phyloP scores from a whole-genome alignment of 768 basidiomycete genomes.

The Suillus lakei region DNA sequence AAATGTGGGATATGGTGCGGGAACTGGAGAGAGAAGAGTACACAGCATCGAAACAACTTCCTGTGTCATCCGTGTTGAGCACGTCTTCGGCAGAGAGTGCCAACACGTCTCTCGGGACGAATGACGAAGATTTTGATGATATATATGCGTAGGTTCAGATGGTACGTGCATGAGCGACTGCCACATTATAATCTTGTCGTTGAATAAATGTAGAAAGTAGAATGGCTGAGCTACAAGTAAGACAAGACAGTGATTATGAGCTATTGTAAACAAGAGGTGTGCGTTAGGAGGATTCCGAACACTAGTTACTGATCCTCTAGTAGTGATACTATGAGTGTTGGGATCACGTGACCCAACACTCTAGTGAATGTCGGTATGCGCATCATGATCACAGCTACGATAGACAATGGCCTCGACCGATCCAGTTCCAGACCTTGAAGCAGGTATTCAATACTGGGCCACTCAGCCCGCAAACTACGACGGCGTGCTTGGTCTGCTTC shows the following conservation, averaged over 20 bases:
- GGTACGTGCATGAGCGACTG: constrained; percentile 5
- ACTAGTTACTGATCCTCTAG: too few relatives aligned
- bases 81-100: constrained; percentile 18
- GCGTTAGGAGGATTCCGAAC: too few relatives aligned
- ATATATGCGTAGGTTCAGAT: constrained; percentile 52
- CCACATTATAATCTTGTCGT: neutral
- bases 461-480: constrained; percentile 80
- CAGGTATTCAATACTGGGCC: constrained; percentile 88
- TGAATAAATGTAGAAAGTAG: too few relatives aligned
- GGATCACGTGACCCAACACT: neutral
- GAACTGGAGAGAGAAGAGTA: constrained; percentile 50
- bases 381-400: neutral
- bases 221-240: too few relatives aligned
- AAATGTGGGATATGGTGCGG: constrained; percentile 73
- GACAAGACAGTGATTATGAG: too few relatives aligned
- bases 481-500: constrained; percentile 76
- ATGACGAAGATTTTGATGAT: constrained; percentile 66
- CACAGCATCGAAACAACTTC: constrained; percentile 20
- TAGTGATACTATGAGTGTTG: too few relatives aligned
- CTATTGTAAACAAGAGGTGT: too few relatives aligned
- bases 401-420: constrained; percentile 16
- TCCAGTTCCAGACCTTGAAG: constrained; percentile 63
- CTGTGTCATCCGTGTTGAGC: constrained; percentile 28
- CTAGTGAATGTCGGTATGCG: neutral
- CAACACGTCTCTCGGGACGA: constrained; percentile 30